Conservation (phyloP, 2,329 filamentous ascomycete genomes). For the Alternaria sp. region DNA sequence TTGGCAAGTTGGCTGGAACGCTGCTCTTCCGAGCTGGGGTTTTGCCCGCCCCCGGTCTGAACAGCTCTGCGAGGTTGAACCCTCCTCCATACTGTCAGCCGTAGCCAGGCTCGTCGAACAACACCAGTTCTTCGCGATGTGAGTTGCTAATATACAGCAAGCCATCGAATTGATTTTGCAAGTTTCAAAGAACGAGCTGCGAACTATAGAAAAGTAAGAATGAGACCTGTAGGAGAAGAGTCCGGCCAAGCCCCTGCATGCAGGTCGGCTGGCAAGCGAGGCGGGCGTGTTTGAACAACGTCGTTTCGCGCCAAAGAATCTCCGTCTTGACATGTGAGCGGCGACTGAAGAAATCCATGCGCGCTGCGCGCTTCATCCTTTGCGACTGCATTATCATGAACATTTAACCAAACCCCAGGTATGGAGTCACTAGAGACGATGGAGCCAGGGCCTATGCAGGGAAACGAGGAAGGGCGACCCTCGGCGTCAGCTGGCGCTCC, state of each 20-base stretch:
- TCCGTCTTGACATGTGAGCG: not conserved
- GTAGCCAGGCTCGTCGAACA: not conserved
- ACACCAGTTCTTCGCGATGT: not conserved
- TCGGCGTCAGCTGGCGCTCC: constrained; percentile 1
- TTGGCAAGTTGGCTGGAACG: constrained; percentile 1
- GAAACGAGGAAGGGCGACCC: not conserved
- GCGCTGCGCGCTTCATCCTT: constrained; percentile 3
- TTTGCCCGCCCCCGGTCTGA: not conserved
- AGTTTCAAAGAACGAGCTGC: not conserved
- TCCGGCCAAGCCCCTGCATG: constrained; percentile 10
- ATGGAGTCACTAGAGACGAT: constrained; percentile 25
- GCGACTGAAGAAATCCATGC: constrained; percentile 2
- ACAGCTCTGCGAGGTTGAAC: not conserved
- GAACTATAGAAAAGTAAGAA: not conserved
- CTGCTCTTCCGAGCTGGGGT: not conserved
- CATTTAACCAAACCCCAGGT: constrained; percentile 3
- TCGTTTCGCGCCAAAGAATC: constrained; percentile 3
- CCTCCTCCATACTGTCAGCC: not conserved
- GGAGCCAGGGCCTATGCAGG: constrained; percentile 4
- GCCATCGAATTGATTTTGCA: not conserved
- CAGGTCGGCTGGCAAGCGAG: constrained; percentile 35
- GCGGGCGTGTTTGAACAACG: constrained; percentile 1
- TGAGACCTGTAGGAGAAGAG: not conserved
- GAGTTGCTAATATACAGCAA: not conserved
- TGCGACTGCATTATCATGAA: constrained; percentile 13